Evolutionary conservation across 768 basidiomycete genomes (phyloP).

Genomic region (Leccinum aurantiacum): DNA sequence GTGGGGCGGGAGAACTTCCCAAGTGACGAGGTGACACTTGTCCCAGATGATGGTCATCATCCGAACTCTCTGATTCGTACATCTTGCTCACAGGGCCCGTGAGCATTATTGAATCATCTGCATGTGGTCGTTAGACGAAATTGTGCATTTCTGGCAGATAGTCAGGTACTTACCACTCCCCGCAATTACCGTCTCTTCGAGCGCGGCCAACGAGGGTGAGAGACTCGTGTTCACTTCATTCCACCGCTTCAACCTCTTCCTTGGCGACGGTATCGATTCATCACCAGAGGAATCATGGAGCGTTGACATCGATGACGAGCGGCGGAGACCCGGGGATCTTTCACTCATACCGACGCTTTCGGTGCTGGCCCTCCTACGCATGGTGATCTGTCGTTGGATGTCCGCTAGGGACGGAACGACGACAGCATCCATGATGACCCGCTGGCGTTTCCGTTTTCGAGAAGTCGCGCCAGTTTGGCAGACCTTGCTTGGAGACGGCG

Average conservation of each 20-base stretch:
- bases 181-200: conserved; percentile 34
- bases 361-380: conserved; percentile 24
- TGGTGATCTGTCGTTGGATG: conserved; percentile 18
- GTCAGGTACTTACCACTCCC: conserved; percentile 31
- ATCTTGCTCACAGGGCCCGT: neutral
- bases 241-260: conserved; percentile 29
- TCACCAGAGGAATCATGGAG: conserved; percentile 20
- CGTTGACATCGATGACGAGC: conserved; percentile 26
- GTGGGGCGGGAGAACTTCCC: conserved; percentile 54
- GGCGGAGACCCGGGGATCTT: conserved; percentile 23
- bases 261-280: conserved; percentile 5
- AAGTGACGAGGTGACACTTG: conserved; percentile 72
- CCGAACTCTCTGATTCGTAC: conserved; percentile 42
- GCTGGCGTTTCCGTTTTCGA: conserved; percentile 46
- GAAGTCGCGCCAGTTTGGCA: conserved; percentile 7
- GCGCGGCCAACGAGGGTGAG: conserved; percentile 15
- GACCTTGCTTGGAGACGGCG: conserved; percentile 5
- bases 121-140: conserved; percentile 3
- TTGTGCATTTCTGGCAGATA: neutral
- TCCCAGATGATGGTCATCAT: conserved; percentile 62
- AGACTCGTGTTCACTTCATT: conserved; percentile 18
- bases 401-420: conserved; percentile 43
- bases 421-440: conserved; percentile 52
- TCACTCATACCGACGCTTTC: conserved; percentile 5
- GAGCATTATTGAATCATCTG: conserved; percentile 53